Percentiles rank a stretch among this genome's conserved stretches.
phyloP scores from a whole-genome alignment of 768 basidiomycete species.

The Lentinula edodes region DNA sequence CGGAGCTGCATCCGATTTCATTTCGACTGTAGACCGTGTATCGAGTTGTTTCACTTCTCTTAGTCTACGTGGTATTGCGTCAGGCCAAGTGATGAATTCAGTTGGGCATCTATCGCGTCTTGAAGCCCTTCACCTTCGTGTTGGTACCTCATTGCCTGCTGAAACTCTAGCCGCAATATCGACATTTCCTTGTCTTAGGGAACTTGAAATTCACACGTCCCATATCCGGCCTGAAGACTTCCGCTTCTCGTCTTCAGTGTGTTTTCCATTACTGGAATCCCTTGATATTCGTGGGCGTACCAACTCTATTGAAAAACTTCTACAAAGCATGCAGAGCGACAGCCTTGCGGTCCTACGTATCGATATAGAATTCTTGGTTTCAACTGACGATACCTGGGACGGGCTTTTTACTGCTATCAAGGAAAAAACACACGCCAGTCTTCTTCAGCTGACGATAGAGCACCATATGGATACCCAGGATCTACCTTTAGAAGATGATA shows the following conservation, averaged over 20 bases:
- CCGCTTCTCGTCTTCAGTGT: slow-evolving; percentile 8
- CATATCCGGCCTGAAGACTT: slow-evolving; percentile 24
- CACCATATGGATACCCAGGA: slow-evolving; percentile 35
- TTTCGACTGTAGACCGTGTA: slow-evolving; percentile 22
- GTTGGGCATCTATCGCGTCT: slow-evolving; percentile 29
- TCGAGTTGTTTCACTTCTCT: slow-evolving; percentile 27
- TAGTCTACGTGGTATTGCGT: slow-evolving; percentile 32
- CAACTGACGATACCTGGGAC: slow-evolving; percentile 26
- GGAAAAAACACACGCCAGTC: slow-evolving; percentile 20
- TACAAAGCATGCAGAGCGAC: slow-evolving; percentile 25
- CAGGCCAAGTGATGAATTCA: slow-evolving; percentile 21
- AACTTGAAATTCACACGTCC: slow-evolving; percentile 40
- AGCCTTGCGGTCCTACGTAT: slow-evolving; percentile 31
- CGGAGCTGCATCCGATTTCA: slow-evolving; percentile 18
- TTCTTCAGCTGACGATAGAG: slow-evolving; percentile 35
- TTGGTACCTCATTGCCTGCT: slow-evolving; percentile 30
- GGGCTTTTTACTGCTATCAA: slow-evolving; percentile 25
- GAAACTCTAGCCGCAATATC: slow-evolving; percentile 31
- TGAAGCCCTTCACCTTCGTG: slow-evolving; percentile 30
- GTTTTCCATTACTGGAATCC: slow-evolving; percentile 31
- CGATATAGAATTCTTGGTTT: slow-evolving; percentile 26
- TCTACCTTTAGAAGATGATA: slow-evolving; percentile 10
- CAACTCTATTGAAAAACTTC: slow-evolving; percentile 25
- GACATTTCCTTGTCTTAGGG: slow-evolving; percentile 28
- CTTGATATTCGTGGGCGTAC: slow-evolving; percentile 35